These are phyloP conservation scores for Trichophyton benhamiae DNA, from an alignment of 2,329 filamentous ascomycete genomes.

Conservation along the genomic window DNA sequence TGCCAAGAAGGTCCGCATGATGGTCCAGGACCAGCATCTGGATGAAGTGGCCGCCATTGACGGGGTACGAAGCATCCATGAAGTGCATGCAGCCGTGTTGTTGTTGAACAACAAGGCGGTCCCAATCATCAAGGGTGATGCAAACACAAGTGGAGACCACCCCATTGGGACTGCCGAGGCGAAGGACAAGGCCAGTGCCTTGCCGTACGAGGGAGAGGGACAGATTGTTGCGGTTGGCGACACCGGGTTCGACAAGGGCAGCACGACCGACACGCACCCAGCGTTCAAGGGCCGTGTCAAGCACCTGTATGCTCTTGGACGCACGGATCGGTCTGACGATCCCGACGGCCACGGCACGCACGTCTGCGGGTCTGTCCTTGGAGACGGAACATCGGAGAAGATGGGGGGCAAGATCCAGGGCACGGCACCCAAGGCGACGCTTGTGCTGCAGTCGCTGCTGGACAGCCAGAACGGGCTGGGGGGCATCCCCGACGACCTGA, in stretches of 20 bases:
- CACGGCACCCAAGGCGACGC: conserved; percentile 14
- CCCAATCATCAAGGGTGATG: conserved; percentile 11
- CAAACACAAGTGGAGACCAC: conserved; percentile 1
- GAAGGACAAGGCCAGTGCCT: not conserved
- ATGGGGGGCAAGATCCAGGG: conserved; percentile 14
- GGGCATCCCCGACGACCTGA: conserved; percentile 14
- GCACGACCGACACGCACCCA: conserved; percentile 10
- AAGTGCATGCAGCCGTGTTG: conserved; percentile 11
- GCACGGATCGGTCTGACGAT: conserved; percentile 8
- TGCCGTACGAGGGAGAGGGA: conserved; percentile 12
- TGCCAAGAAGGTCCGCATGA: conserved; percentile 8
- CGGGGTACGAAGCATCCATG: conserved; percentile 12
- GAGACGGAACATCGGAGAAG: conserved; percentile 9
- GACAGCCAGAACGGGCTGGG: conserved; percentile 10
- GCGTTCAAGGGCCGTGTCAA: conserved; percentile 15
- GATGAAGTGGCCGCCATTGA: conserved; percentile 13
- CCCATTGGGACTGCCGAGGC: conserved; percentile 6
- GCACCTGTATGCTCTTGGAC: conserved; percentile 11
- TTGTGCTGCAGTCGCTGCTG: conserved; percentile 16
- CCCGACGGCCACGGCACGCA: conserved; percentile 17
- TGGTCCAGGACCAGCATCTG: conserved; percentile 11
- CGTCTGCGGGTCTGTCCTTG: conserved; percentile 17
- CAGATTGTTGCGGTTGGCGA: conserved; percentile 17
- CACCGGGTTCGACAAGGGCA: conserved; percentile 16
- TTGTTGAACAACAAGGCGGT: conserved; percentile 17